Evolutionary conservation across 805 yeast genomes (phyloP).

Genomic region (Cyberlindnera xishuangbannaensis): DNA sequence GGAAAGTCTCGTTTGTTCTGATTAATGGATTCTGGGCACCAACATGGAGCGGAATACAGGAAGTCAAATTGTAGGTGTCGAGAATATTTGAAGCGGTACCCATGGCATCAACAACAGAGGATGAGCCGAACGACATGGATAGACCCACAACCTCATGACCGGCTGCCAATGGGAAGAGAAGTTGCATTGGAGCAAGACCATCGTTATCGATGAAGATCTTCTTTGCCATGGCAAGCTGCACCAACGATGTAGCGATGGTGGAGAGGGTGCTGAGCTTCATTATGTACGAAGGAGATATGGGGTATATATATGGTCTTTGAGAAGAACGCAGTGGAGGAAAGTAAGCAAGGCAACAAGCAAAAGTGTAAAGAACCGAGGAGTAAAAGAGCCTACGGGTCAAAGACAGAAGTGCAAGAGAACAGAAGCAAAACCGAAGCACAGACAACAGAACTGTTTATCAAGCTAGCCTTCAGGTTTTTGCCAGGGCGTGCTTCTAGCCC

Average conservation of each 20-base stretch:
- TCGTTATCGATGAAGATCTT: conserved; percentile 39
- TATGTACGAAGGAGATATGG: too few species aligned
- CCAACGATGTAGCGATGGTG: conserved; percentile 12
- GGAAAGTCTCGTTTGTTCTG: conserved; percentile 35
- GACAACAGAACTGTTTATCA: too few species aligned
- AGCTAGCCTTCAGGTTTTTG: too few species aligned
- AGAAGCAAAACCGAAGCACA: too few species aligned
- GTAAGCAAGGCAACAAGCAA: too few species aligned
- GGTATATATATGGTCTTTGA: too few species aligned
- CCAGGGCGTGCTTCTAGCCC: too few species aligned
- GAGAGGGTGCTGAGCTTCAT: conserved; percentile 15
- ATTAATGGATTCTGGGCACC: conserved; percentile 36
- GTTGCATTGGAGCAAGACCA: conserved; percentile 33
- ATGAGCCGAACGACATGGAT: conserved; percentile 34
- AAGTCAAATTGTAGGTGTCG: conserved; percentile 29
- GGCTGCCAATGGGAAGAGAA: conserved; percentile 33
- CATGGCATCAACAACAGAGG: conserved; percentile 34
- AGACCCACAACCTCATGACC: conserved; percentile 37
- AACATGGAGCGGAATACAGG: conserved; percentile 32
- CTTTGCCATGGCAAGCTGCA: conserved; percentile 21
- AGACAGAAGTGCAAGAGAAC: too few species aligned
- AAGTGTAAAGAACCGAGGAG: too few species aligned
- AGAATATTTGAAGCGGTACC: conserved; percentile 30
- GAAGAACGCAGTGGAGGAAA: too few species aligned
- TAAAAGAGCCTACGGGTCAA: too few species aligned